phyloP scores from a whole-genome alignment of 2,329 filamentous ascomycete genomes.

The Aspergillus pseudoglaucus region DNA sequence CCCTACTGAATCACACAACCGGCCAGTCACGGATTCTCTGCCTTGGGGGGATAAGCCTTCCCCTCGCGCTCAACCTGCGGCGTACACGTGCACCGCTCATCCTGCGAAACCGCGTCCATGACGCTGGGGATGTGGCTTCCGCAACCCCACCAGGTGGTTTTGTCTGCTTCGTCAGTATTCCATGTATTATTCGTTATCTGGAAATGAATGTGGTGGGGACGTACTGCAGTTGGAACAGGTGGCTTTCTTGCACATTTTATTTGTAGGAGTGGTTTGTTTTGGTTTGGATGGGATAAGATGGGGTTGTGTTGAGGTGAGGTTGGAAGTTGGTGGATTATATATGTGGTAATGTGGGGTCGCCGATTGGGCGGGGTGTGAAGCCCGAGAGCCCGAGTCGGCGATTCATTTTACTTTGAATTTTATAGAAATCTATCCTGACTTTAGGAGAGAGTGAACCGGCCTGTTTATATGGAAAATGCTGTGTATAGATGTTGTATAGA shows the following conservation, averaged over 20 bases:
- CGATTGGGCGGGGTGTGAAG: conserved; percentile 11
- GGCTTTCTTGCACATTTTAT: conserved; percentile 58
- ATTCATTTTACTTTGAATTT: neutral
- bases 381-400: conserved; percentile 19
- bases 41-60: conserved; percentile 60
- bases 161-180: conserved; percentile 37
- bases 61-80: conserved; percentile 57
- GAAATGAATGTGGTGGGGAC: conserved; percentile 27
- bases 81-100: conserved; percentile 59
- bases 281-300: neutral
- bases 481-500: neutral
- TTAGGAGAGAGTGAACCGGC: no score
- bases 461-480: no score
- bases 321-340: conserved; percentile 10
- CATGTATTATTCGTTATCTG: neutral
- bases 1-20: conserved; percentile 1
- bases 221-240: conserved; percentile 58
- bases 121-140: conserved; percentile 56
- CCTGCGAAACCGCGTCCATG: conserved; percentile 53
- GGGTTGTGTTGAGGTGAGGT: conserved; percentile 1
- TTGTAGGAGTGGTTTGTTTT: neutral
- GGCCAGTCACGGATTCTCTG: conserved; percentile 36
- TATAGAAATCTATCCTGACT: neutral
- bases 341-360: conserved; percentile 9
- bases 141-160: conserved; percentile 60